phyloP scores from a whole-genome alignment of 2,329 filamentous ascomycete species.

The Xylariaceae sp. region DNA sequence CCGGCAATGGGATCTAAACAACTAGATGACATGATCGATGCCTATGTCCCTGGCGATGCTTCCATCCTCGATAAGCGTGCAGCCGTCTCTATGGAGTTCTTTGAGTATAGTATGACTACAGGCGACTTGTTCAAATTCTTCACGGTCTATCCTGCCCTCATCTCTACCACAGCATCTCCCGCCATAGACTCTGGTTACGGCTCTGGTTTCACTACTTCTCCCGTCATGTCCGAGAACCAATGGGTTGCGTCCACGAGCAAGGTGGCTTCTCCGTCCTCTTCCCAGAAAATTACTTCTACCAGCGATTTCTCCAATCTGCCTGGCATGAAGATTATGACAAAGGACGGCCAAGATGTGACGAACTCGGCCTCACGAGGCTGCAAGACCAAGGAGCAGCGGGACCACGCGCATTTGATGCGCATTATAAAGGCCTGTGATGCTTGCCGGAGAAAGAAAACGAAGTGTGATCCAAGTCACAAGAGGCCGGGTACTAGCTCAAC shows the following conservation, averaged over 20 bases:
- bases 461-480: conserved; percentile 66
- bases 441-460: conserved; percentile 68
- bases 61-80: conserved; percentile 65
- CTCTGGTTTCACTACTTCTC: conserved; percentile 57
- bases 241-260: conserved; percentile 47
- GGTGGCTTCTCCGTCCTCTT: conserved; percentile 36
- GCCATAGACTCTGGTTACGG: conserved; percentile 53
- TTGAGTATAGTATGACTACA: conserved; percentile 57
- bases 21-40: conserved; percentile 64
- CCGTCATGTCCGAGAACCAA: conserved; percentile 53
- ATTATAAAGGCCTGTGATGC: conserved; percentile 71
- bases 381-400: conserved; percentile 71
- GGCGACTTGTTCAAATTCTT: conserved; percentile 68
- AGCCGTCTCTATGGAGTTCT: conserved; percentile 64
- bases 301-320: conserved; percentile 60
- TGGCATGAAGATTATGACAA: conserved; percentile 71
- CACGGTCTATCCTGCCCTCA: conserved; percentile 50
- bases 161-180: conserved; percentile 51
- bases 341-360: conserved; percentile 67
- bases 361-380: conserved; percentile 66
- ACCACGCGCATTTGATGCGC: conserved; percentile 70
- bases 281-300: conserved; percentile 38
- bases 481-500: conserved; percentile 48
- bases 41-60: conserved; percentile 59
- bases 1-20: conserved; percentile 68